Evolutionary conservation across 2,329 filamentous ascomycete species (phyloP), one percentile per base, ranked within the genome.

Genomic region (Aciculosporium take): DNA sequence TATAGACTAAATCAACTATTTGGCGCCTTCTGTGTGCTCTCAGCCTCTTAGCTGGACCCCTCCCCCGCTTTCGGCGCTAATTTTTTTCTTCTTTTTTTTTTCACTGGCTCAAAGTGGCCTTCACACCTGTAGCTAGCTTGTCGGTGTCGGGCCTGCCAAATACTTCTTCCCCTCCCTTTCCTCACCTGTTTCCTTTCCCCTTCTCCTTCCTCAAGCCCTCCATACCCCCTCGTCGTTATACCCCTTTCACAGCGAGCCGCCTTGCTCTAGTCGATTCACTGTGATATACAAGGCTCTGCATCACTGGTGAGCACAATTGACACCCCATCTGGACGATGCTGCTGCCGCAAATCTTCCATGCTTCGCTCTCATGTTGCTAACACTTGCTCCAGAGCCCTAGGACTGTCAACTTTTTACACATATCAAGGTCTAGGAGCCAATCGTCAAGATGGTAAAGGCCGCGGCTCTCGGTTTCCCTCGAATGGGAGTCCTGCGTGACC

Each of bases 381-480:
- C 20, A 20, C 5, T 23, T 15, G 20, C 15, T 21, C 17, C 44
- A 48, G 48, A 37, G 37, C 33, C 27, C 25, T 28, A 12, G 7
- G 29, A 24, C 7, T 24, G n/a, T 15, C 8, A 47, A 24, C n/a
- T n/a, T n/a, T n/a, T 47, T 45, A 49, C 35, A 48, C 9, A 25
- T 32, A 20, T 32, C 21, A 43, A 43, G 45, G 33, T 37, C 24
- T 28, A 40, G 23, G 47, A 50, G 51, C 47, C 48, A 55, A 59
- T 58, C 58, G 55, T 50, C 62, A 74, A 62, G 48, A 77, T 77
- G 74, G 74, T 77, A 63, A 70, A 76, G 60, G 77, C 74, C 52
- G 71, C 91, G 55, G 76, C 98, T 66, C 82, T 98, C 66, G 91
- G 91, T 71, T 98, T 98, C 79, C 91, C 91, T 66, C 89, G 91